A percentile compares a stretch with the other conserved stretches of the same genome.
Evolutionary conservation across 306 rosid species (phyloP).

Genomic region (Vigna angularis): DNA sequence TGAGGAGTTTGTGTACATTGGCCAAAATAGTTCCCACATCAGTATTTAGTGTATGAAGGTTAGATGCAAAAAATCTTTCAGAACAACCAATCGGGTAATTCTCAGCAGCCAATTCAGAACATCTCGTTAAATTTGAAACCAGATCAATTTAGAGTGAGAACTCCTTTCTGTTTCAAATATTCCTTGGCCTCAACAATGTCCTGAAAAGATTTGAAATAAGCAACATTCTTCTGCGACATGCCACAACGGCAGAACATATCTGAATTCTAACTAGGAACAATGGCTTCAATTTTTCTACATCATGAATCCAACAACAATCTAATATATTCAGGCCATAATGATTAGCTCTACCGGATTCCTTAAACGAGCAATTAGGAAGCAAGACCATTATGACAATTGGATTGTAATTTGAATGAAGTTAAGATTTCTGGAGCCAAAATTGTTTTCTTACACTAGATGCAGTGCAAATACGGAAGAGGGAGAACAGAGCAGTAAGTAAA

Average conservation of each 20-base stretch:
- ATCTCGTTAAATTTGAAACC: not conserved
- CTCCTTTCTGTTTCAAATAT: slow-evolving; percentile 69
- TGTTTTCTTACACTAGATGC: too few relatives aligned
- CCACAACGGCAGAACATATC: not conserved
- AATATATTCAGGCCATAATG: not conserved
- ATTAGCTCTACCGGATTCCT: not conserved
- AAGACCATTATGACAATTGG: not conserved
- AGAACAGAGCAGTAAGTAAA: too few relatives aligned
- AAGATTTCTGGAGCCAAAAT: too few relatives aligned
- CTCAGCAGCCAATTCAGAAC: not conserved
- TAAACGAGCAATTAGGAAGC: not conserved
- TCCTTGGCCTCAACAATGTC: slow-evolving; percentile 84
- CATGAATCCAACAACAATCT: not conserved
- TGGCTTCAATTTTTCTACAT: not conserved
- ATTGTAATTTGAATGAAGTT: too few relatives aligned
- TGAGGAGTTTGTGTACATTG: slow-evolving; percentile 18
- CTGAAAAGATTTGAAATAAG: slow-evolving; percentile 52
- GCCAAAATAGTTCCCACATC: slow-evolving; percentile 19
- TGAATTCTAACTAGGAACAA: not conserved
- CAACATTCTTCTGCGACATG: not conserved
- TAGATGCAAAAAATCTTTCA: slow-evolving; percentile 24
- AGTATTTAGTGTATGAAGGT: slow-evolving; percentile 6
- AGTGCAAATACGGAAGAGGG: too few relatives aligned
- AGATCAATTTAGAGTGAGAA: slow-evolving; percentile 61
- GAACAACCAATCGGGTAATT: slow-evolving; percentile 16